Base-by-base conservation (phyloP, 2,329 filamentous ascomycete species). In the Scleromitrula shiraiana region DNA sequence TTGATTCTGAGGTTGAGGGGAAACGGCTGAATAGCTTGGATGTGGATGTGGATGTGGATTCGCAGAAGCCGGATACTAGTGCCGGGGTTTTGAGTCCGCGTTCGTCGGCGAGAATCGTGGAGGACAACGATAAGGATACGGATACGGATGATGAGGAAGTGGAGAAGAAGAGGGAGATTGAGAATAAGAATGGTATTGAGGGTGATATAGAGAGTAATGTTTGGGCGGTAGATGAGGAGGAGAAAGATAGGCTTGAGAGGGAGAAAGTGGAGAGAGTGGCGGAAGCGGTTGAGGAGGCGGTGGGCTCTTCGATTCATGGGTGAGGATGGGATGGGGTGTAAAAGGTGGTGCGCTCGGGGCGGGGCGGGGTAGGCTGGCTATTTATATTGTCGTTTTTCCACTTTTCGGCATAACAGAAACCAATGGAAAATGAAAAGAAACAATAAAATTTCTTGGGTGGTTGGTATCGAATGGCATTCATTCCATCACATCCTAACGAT, bases 1-100 rank as follows among this genome's bases (percentile, higher is more conserved):
- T 64, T 48, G 61, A 64, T 54, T 61, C 61, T n/a, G 62, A 62
- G 17, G 24, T 12, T 3, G 46, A 49, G 41, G 29, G 12, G 23
- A 19, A 24, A 20, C n/a, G 27, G 10, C 4, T 10, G 14, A 33
- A 17, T 6, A 33, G 30, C 17, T 5, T 33, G 2, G 30, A 40
- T 36, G 29, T 19, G 5, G 30, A 32, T 20, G 9, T 19, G 4
- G 19, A 24, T 30, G 10, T n/a, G n/a, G n/a, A n/a, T n/a, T n/a
- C n/a, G n/a, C n/a, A n/a, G n/a, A n/a, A n/a, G n/a, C n/a, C n/a
- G 14, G 30, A 33, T 15, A 15, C 30, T 15, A 15, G 30, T n/a
- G n/a, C 17, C 30, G 30, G 30, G 30, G 14, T 6, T 33, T 14
- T 4, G 3, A 29, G 26, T 29, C 26, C 26, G 2, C 8, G 26